These are phyloP conservation scores for Toxicodendron radicans DNA, from an alignment of 345 rosid species.

Conservation along the genomic window DNA sequence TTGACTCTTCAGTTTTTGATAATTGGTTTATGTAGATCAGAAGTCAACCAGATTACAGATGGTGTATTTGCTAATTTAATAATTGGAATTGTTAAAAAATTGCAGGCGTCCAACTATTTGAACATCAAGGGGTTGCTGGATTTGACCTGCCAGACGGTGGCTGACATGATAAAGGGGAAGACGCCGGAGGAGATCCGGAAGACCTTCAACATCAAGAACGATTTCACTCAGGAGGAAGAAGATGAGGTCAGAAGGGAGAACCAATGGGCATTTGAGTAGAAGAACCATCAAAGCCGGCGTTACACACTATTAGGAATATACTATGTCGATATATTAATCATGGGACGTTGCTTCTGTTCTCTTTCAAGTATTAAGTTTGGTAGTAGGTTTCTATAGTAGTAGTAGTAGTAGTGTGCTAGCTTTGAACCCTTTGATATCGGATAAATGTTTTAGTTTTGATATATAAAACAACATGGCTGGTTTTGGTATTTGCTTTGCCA, in stretches of 20 bases:
- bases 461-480: too few relatives aligned
- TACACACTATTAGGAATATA: too few relatives aligned
- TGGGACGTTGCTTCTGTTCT: too few relatives aligned
- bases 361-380: not conserved
- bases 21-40: too few relatives aligned
- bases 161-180: constrained; percentile 71
- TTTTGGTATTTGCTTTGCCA: too few relatives aligned
- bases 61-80: too few relatives aligned
- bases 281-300: not conserved
- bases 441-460: too few relatives aligned
- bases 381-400: not conserved
- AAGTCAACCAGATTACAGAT: too few relatives aligned
- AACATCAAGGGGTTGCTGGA: constrained; percentile 55
- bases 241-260: constrained; percentile 61
- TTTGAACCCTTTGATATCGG: too few relatives aligned
- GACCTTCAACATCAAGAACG: constrained; percentile 59
- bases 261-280: constrained; percentile 72
- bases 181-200: constrained; percentile 61
- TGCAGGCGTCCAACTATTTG: constrained; percentile 67
- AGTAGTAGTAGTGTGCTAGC: too few relatives aligned
- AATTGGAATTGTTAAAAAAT: not conserved
- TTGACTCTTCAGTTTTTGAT: too few relatives aligned
- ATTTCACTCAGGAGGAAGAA: constrained; percentile 57
- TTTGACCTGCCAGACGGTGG: constrained; percentile 61
- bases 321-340: too few relatives aligned